These are phyloP conservation scores for Eucalyptus sp. DNA, from an alignment of 345 rosid species.

Conservation along the genomic window DNA sequence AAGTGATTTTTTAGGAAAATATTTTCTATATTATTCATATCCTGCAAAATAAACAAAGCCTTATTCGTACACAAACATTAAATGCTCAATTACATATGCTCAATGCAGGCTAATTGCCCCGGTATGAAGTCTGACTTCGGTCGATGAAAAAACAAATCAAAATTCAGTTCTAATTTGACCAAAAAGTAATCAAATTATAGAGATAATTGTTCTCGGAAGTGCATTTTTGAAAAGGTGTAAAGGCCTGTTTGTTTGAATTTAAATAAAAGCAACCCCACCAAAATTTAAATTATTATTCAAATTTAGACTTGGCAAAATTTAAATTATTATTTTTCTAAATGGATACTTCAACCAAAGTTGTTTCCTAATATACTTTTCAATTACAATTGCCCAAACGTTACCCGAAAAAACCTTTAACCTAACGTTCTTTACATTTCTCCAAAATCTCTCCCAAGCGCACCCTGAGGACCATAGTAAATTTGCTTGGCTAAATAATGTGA, in stretches of 20 bases:
- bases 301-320: neutral
- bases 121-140: neutral
- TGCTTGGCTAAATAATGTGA: neutral
- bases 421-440: neutral
- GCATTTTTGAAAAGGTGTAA: neutral
- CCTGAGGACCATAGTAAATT: neutral
- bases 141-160: neutral
- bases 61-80: neutral
- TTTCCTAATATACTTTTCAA: no score
- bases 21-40: neutral
- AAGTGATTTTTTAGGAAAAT: neutral
- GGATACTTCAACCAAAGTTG: neutral
- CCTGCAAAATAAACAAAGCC: neutral
- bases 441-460: neutral
- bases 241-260: neutral
- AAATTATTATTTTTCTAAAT: no score
- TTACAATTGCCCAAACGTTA: neutral
- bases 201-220: neutral
- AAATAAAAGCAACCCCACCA: neutral
- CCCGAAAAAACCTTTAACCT: neutral
- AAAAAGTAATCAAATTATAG: neutral
- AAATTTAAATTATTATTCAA: neutral
- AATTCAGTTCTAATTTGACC: neutral
- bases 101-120: neutral
- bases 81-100: neutral